Evolutionary conservation across 805 yeast species (phyloP), one percentile per base, ranked within the genome.

Genomic region (Candida pseudofarinosa): DNA sequence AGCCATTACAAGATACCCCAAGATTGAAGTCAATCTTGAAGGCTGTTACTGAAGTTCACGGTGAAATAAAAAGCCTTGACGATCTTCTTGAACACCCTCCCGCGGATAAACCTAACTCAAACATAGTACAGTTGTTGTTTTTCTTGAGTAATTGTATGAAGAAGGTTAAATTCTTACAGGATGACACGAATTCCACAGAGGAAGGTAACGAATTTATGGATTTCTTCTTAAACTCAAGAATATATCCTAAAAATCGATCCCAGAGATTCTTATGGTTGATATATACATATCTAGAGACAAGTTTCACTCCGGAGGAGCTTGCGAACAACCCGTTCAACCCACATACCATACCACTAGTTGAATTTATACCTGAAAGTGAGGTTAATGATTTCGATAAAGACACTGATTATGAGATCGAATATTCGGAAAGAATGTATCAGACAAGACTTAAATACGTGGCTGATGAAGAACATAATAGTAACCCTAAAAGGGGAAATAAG

Each of bases 1-100:
- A 85, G 58, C 93, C 88, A 44, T 70, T 91, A 33, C 98, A 91
- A 64, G 98, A 91, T 58, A 93, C 98, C 0, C 98, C 98, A 2
- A 72, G 98, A 42, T 74, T 91, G 48, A 91, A 91, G 59, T 83
- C 95, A 0, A 91, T 91, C 16, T 64, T 91, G 51, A 91, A 91
- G 65, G 87, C 93, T 0, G 88, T 90, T 2, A 81, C 90, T 52
- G 96, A 90, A 54, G 79, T 80, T 37, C 71, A 77, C 17, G 67
- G 63, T 12, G 78, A 77, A 38, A 77, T 80, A 23, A 71, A 70
- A 18, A 60, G 67, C 4, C 61, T 73, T 41, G 74, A 72, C 33
- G 83, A 76, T 26, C 67, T 85, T 41, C 56, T 67, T 33, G 50
- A 50, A 1, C 45, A 51, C 6, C 70, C 69, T 30, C 63, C 58